Base-by-base conservation (phyloP, 2,329 filamentous ascomycete genomes). In the Hypoxylon sp. region DNA sequence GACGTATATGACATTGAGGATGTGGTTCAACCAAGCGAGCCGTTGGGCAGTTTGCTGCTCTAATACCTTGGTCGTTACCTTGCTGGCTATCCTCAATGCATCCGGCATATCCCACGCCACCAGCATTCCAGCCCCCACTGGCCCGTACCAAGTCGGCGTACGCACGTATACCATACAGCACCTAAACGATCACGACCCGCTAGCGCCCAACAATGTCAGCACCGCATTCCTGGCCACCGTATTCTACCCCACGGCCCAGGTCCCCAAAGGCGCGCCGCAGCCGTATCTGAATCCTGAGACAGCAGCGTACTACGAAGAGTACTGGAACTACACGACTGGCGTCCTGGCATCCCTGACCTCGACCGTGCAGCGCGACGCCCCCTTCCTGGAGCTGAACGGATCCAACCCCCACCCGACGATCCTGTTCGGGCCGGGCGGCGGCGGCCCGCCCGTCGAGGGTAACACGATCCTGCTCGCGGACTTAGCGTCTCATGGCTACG, bases 201-300 rank as follows among this genome's bases (percentile, higher is more conserved):
- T 70, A 15, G 64, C 67, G 13, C 67, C 65, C 3, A 64, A 67
- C 24, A 63, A 70, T 21, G 37, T 70, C 33, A 70, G 60, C 56
- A 67, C 62, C 1, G 65, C 62, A 4, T 68, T 69, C 29, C 49
- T 68, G 11, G 66, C 66, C 4, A 68, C 65, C 11, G 54, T 67
- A 2, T 68, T 61, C 38, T 68, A 69, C 23, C 67, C 67, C 6
- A 68, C 65, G 2, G 40, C 29, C 8, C 64, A 67, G n/a, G 49
- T 33, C n/a, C 64, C 65, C 2, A 2, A 40, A 3, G 52, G 43
- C 3, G 9, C 37, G 8, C 52, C 58, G 3, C 17, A 55, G n/a
- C 59, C 66, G 6, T 69, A 69, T 29, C 37, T 69, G 2, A 57
- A 65, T 11, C 61, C 66, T 3, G 66, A 65, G 33, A 58, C 52